These are phyloP conservation scores for Prinsepia uniflora DNA, from an alignment of 306 rosid genomes.

Conservation along the genomic window DNA sequence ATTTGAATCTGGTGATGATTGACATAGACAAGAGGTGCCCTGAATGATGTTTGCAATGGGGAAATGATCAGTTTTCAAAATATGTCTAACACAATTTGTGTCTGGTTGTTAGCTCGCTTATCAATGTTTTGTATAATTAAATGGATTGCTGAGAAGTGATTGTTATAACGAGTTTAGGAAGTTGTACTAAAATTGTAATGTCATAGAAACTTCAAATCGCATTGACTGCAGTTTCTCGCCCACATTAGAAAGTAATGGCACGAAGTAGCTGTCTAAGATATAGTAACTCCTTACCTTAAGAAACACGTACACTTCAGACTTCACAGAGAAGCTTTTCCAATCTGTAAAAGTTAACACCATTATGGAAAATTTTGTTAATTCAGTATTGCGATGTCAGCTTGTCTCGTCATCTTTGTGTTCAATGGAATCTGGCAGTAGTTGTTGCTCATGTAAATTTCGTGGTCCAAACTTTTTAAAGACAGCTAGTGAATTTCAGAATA, in stretches of 20 bases:
- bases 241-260: background rate
- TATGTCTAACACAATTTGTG: background rate
- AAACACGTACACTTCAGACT: background rate
- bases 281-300: background rate
- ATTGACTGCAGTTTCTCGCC: background rate
- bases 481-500: slow-evolving; percentile 20
- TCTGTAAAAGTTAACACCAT: slow-evolving; percentile 6
- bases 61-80: background rate
- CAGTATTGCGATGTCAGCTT: slow-evolving; percentile 9
- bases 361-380: slow-evolving; percentile 5
- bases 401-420: slow-evolving; percentile 25
- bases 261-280: background rate
- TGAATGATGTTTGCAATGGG: background rate
- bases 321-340: background rate
- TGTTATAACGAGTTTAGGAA: background rate
- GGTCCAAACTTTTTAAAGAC: slow-evolving; percentile 23
- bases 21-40: background rate
- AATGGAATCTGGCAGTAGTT: slow-evolving; percentile 31
- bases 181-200: background rate
- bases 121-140: background rate
- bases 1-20: background rate
- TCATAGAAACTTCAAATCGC: background rate
- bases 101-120: background rate
- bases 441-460: slow-evolving; percentile 17
- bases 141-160: background rate